These are phyloP conservation scores for Cornus controversa DNA, from an alignment of 148 eudicot species.

Conservation along the genomic window DNA sequence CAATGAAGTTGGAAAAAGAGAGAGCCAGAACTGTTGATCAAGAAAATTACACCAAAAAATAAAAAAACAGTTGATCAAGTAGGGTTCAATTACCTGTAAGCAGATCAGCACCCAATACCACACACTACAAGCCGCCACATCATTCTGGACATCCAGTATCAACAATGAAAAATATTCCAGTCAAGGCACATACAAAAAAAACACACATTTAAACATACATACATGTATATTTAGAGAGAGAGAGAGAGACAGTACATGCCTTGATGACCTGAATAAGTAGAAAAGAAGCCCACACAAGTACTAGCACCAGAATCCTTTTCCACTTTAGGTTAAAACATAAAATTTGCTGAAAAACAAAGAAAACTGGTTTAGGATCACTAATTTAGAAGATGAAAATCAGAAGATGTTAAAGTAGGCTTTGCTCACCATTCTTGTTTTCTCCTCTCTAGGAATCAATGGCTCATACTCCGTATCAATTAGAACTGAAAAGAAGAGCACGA, in stretches of 20 bases:
- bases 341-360: slow-evolving; percentile 47
- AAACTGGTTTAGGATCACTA: not conserved
- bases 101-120: slow-evolving; percentile 75
- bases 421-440: slow-evolving; percentile 69
- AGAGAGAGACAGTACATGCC: slow-evolving; percentile 52
- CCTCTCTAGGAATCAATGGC: slow-evolving; percentile 61
- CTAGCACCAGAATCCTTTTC: slow-evolving; percentile 57
- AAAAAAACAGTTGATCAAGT: not conserved
- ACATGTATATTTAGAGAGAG: not conserved
- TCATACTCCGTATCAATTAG: slow-evolving; percentile 72
- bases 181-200: not conserved
- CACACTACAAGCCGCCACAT: slow-evolving; percentile 49
- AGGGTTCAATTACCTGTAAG: slow-evolving; percentile 59
- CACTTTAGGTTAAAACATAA: slow-evolving; percentile 58
- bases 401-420: slow-evolving; percentile 7
- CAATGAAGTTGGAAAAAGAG: too few relatives aligned
- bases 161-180: not conserved
- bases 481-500: slow-evolving; percentile 45
- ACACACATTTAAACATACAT: not conserved
- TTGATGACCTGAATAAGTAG: slow-evolving; percentile 79
- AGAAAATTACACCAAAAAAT: too few relatives aligned
- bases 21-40: too few relatives aligned
- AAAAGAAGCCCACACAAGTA: slow-evolving; percentile 65
- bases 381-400: not conserved
- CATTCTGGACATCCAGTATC: slow-evolving; percentile 50